Percentiles rank a stretch among this genome's conserved stretches.
These are phyloP conservation scores for Hypoxylon crocopeplum DNA, from an alignment of 495 filamentous ascomycete species.

Conservation along the genomic window DNA sequence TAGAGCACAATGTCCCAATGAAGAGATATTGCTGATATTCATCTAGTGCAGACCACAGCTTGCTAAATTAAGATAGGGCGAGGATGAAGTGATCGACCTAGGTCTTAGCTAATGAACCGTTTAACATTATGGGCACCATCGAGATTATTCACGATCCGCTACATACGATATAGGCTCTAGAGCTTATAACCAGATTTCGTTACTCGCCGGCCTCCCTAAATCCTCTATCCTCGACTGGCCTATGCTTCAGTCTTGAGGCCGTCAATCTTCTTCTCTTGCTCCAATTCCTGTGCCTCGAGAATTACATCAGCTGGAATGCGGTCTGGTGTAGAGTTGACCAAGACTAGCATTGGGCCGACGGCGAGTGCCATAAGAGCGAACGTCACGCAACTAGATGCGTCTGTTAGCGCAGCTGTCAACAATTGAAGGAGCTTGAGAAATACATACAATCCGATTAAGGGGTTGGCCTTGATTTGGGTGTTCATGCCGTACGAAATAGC, in stretches of 20 bases:
- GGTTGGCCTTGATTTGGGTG: conserved; percentile 20
- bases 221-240: no score
- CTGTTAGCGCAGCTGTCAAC: neutral
- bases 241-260: conserved; percentile 22
- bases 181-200: no score
- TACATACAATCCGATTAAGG: conserved; percentile 31
- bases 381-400: conserved; percentile 27
- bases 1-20: neutral
- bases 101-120: no score
- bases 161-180: no score
- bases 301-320: conserved; percentile 33
- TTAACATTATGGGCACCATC: no score
- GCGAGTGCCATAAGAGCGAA: conserved; percentile 30
- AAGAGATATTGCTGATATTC: no score
- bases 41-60: no score
- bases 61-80: no score
- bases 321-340: conserved; percentile 33
- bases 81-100: no score
- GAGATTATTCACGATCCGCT: no score
- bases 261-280: conserved; percentile 22
- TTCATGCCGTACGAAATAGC: conserved; percentile 35
- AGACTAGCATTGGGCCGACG: conserved; percentile 18
- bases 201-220: no score
- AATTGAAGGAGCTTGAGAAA: neutral
- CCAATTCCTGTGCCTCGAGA: conserved; percentile 21